Evolutionary conservation across 2,329 filamentous ascomycete species (phyloP).

Genomic region (Fusarium sp.): DNA sequence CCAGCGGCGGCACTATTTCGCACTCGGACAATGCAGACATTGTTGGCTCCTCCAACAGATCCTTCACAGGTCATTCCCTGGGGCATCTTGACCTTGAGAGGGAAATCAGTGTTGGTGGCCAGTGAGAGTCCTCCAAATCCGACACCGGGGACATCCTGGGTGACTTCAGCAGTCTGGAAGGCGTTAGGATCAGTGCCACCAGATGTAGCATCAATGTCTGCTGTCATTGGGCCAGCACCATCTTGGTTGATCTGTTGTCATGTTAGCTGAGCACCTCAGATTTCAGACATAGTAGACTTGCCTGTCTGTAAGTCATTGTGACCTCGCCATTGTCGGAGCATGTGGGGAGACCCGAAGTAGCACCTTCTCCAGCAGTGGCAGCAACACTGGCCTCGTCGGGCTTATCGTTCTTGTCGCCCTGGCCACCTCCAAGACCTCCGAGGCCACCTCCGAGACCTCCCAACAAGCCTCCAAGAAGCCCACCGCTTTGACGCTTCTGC

Average conservation of each 20-base stretch:
- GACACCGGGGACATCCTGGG: slow-evolving; percentile 70
- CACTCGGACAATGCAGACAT: slow-evolving; percentile 74
- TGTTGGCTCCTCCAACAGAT: slow-evolving; percentile 66
- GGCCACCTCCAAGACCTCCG: slow-evolving; percentile 29
- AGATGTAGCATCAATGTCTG: slow-evolving; percentile 71
- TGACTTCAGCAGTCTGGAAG: slow-evolving; percentile 70
- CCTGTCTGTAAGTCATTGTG: slow-evolving; percentile 71
- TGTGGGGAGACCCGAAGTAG: slow-evolving; percentile 69
- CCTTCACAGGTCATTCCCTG: slow-evolving; percentile 75
- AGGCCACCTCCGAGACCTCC: slow-evolving; percentile 31
- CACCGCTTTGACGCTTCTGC: slow-evolving; percentile 48
- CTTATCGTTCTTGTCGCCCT: slow-evolving; percentile 55
- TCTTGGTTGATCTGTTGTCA: slow-evolving; percentile 73
- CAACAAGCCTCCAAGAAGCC: slow-evolving; percentile 41
- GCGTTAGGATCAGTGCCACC: slow-evolving; percentile 70
- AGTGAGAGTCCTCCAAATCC: slow-evolving; percentile 67
- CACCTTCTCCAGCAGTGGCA: slow-evolving; percentile 65
- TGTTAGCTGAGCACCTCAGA: accelerated
- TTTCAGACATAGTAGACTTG: neutral
- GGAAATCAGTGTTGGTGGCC: slow-evolving; percentile 73
- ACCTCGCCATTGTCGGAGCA: slow-evolving; percentile 70
- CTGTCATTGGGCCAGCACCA: slow-evolving; percentile 72
- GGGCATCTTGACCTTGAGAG: slow-evolving; percentile 74
- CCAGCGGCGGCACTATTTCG: slow-evolving; percentile 72
- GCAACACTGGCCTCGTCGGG: slow-evolving; percentile 59